These are phyloP conservation scores for Penicillium sp. DNA, from an alignment of 2,329 filamentous ascomycete species.

Conservation along the genomic window DNA sequence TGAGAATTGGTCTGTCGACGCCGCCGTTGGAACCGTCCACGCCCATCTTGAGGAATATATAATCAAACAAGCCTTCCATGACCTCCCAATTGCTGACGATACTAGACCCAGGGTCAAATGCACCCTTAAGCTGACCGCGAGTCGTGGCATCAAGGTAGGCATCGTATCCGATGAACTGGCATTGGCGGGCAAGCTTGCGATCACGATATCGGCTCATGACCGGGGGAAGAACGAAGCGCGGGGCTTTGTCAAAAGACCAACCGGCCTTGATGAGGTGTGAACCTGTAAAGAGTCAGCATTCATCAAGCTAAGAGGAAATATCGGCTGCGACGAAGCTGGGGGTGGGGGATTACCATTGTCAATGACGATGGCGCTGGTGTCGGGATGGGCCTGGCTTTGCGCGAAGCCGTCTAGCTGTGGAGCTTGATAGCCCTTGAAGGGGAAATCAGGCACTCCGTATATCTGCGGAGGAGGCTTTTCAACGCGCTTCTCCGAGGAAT, in stretches of 20 bases:
- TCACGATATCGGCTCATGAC: slow-evolving; percentile 96
- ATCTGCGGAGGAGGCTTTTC: slow-evolving; percentile 60
- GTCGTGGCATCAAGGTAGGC: slow-evolving; percentile 95
- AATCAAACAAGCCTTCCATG: slow-evolving; percentile 92
- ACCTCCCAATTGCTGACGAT: slow-evolving; percentile 98
- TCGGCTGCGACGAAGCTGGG: background rate
- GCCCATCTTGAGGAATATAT: slow-evolving; percentile 91
- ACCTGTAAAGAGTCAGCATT: slow-evolving; percentile 58
- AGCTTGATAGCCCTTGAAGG: slow-evolving; percentile 63
- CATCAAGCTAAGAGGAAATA: too few species aligned
- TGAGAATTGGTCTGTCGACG: slow-evolving; percentile 84
- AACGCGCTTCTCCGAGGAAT: slow-evolving; percentile 51
- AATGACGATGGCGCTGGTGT: slow-evolving; percentile 83
- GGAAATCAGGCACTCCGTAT: slow-evolving; percentile 61
- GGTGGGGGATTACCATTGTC: slow-evolving; percentile 77
- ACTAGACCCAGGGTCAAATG: slow-evolving; percentile 88
- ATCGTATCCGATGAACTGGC: slow-evolving; percentile 89
- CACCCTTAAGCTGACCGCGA: slow-evolving; percentile 83
- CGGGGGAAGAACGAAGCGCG: slow-evolving; percentile 79
- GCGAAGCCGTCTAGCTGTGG: slow-evolving; percentile 71
- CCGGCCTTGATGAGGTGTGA: slow-evolving; percentile 88
- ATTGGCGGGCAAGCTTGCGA: slow-evolving; percentile 87
- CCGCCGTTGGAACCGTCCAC: slow-evolving; percentile 73
- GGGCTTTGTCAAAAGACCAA: slow-evolving; percentile 90
- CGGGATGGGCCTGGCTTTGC: slow-evolving; percentile 64